Evolutionary conservation across 2,329 filamentous ascomycete species (phyloP).

Genomic region (Tolypocladium album): DNA sequence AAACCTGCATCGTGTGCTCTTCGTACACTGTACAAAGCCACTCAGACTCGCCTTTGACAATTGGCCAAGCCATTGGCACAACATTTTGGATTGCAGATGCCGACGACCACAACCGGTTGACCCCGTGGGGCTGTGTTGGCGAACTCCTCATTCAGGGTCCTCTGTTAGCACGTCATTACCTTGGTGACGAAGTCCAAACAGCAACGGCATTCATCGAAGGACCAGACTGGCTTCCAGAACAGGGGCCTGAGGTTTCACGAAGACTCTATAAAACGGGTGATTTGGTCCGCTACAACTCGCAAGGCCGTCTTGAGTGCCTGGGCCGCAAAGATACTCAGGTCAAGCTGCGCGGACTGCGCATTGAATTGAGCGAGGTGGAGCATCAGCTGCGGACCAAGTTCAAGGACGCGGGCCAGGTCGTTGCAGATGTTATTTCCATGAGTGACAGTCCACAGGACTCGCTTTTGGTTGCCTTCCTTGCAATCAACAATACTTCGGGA

Average conservation of each 20-base stretch:
- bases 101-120: constrained; percentile 7
- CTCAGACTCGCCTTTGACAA: not conserved
- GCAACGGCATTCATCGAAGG: constrained; percentile 22
- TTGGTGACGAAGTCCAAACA: constrained; percentile 10
- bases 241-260: not conserved
- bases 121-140: constrained; percentile 9
- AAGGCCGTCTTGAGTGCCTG: constrained; percentile 27
- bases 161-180: constrained; percentile 11
- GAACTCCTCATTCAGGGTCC: constrained; percentile 16
- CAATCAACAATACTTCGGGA: not conserved
- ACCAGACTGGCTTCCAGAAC: constrained; percentile 25
- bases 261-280: constrained; percentile 13
- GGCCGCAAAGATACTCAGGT: constrained; percentile 21
- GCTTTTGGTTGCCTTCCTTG: constrained; percentile 2
- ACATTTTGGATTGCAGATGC: constrained; percentile 13
- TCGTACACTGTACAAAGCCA: not conserved
- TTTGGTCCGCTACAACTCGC: constrained; percentile 12
- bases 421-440: constrained; percentile 2
- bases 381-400: not conserved
- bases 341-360: constrained; percentile 38
- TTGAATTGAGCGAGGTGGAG: constrained; percentile 8
- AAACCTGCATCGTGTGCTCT: constrained; percentile 1
- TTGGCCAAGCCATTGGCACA: not conserved
- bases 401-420: not conserved
- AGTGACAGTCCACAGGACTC: constrained; percentile 1